Evolutionary conservation across 352 stramenopile genomes (phyloP), one percentile per base, ranked within the genome.

Genomic region (Phytophthora syringae): DNA sequence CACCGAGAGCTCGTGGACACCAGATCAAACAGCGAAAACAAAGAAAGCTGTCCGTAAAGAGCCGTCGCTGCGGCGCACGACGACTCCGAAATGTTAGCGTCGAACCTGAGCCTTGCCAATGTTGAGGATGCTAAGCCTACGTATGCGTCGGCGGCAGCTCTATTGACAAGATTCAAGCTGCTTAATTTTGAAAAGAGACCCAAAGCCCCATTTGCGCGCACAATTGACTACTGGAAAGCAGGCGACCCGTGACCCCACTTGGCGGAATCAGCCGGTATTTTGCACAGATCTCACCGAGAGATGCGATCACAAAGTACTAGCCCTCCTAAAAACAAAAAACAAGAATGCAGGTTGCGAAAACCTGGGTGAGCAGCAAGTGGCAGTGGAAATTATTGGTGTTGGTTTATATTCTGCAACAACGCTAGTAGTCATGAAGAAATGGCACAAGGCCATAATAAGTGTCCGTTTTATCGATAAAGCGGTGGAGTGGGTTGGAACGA

Each of bases 301-400:
- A 16, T 58, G 51, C 18, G 21, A 22, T 37, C 3, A 1, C 2
- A 49, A 58, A 25, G 36, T 58, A 24, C 2, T 18, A 18, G 18
- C 32, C 12, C 21, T 32, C 11, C 49, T n/a, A n/a, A n/a, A n/a
- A n/a, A n/a, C n/a, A n/a, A n/a, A 56, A 21, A 34, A 45, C 7
- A 32, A 30, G 10, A 5, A 45, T 6, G 37, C 45, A 42, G 28
- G 28, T 16, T 7, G 27, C 2, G 7, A 21, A 30, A 45, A 34
- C 5, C 12, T 56, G 16, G 50, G 9, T 21, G 50, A 57, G 16
- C 11, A 47, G 34, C 2, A 57, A 7, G 22, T 57, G 12, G 34
- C 34, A 7, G 50, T 57, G 7, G 52, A 60, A 34, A 37, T 57
- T 7, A 47, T 57, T 37, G 34, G 50, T 5, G 20, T 57, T 1